Base-by-base conservation (phyloP, 1,139 yeast species). In the Saccharomyces hybrid region DNA sequence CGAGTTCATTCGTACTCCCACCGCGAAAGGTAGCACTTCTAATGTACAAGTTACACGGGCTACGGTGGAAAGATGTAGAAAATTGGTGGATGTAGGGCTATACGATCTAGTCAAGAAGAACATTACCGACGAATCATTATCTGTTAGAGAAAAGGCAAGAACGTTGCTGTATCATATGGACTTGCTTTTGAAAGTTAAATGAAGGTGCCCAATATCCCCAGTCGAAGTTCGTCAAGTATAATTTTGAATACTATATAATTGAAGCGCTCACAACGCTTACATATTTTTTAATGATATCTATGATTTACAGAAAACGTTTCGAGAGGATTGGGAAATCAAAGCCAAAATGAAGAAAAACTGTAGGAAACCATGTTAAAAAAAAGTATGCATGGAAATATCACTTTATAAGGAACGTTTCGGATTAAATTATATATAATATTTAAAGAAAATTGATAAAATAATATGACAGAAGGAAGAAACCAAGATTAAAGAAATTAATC, bases 91-190 rank as follows among this genome's bases (percentile, higher is more conserved):
- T 6, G 50, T 66, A 50, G 71, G 71, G 1, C 54, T 68, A 27
- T 60, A 64, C 51, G 66, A 66, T 14, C 54, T 66, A 5, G 65
- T 68, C 4, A 62, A 64, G 55, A 59, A 63, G 30, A 65, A 66
- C 38, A 61, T 64, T 4, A 61, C 62, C 32, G 69, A 66, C 49
- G 65, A 62, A 23, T 58, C 67, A n/a, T 54, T 68, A 27, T 57
- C 63, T 47, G 70, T 68, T 4, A 62, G 68, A 53, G 71, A 68
- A 46, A 67, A 68, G 52, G 68, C 72, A 6, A 63, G 67, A 51
- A 64, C 67, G 2, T 56, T 68, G 38, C 56, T 64, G 11, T 66
- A 61, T 56, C 68, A 66, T 42, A 67, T 67, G 70, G 69, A 67
- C 54, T 52, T 60, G 23, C 55, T 67, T 47, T 55, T 67, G 34